Evolutionary conservation across 2,329 filamentous ascomycete species (phyloP).

Genomic region (Scleromitrula shiraiana): DNA sequence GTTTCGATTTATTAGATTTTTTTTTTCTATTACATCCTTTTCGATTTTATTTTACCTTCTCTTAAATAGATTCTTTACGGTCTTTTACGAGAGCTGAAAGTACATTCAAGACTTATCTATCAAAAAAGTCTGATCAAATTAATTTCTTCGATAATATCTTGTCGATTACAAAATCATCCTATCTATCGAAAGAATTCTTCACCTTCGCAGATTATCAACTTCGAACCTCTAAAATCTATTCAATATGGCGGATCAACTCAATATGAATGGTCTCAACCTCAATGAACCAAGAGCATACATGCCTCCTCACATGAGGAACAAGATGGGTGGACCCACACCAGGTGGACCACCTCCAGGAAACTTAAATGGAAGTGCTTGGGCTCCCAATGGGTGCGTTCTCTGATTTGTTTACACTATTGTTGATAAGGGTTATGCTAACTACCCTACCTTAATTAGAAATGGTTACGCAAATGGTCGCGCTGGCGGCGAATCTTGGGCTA

Average conservation of each 20-base stretch:
- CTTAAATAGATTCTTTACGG: slow-evolving; percentile 18
- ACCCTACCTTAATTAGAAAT: slow-evolving; percentile 37
- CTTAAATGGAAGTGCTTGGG: slow-evolving; percentile 58
- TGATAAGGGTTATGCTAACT: slow-evolving; percentile 2
- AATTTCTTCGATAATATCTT: slow-evolving; percentile 12
- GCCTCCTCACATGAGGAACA: slow-evolving; percentile 71
- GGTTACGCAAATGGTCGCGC: slow-evolving; percentile 32
- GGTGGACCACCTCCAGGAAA: slow-evolving; percentile 26
- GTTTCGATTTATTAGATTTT: slow-evolving; percentile 26
- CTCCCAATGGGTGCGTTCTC: slow-evolving; percentile 41
- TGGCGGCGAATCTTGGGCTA: slow-evolving; percentile 28
- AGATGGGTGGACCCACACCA: slow-evolving; percentile 33
- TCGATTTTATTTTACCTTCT: slow-evolving; percentile 6
- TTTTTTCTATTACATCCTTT: slow-evolving; percentile 18
- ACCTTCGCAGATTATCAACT: slow-evolving; percentile 13
- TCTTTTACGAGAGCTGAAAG: slow-evolving; percentile 20
- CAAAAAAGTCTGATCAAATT: too few relatives aligned
- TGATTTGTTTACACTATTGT: background rate
- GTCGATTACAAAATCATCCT: slow-evolving; percentile 1
- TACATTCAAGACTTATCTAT: too few relatives aligned
- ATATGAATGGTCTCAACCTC: slow-evolving; percentile 69
- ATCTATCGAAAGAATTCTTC: background rate
- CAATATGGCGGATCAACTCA: slow-evolving; percentile 77
- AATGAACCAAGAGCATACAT: slow-evolving; percentile 64
- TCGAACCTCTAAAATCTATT: slow-evolving; percentile 14